Conservation (phyloP, 306 rosid genomes). For the Cucurbita pepo region DNA sequence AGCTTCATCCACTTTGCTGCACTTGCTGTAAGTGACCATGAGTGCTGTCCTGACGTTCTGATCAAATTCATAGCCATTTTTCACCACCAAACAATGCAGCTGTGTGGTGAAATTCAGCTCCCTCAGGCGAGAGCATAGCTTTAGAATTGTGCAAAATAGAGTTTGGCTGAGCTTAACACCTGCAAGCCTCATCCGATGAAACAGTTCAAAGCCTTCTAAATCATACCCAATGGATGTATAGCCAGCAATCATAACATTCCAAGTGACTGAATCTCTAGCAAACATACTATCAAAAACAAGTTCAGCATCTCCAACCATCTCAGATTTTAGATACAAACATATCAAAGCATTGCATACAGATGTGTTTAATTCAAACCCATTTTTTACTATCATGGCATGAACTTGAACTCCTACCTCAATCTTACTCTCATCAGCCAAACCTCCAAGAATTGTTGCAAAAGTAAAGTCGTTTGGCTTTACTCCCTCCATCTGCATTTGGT, state of each 20-base stretch:
- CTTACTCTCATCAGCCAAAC: constrained; percentile 31
- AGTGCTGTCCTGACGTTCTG: constrained; percentile 43
- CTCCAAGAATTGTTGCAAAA: constrained; percentile 39
- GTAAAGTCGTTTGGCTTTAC: constrained; percentile 43
- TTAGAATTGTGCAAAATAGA: constrained; percentile 41
- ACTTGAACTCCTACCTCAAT: constrained; percentile 43
- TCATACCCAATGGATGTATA: constrained; percentile 36
- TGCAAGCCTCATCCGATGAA: constrained; percentile 36
- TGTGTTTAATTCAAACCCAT: constrained; percentile 35
- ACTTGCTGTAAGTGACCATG: constrained; percentile 55
- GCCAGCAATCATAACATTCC: constrained; percentile 72
- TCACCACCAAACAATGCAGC: constrained; percentile 50
- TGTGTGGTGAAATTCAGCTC: constrained; percentile 34
- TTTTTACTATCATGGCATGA: constrained; percentile 48
- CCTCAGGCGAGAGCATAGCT: constrained; percentile 41
- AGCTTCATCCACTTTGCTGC: constrained; percentile 48
- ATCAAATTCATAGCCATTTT: constrained; percentile 36
- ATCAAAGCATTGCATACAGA: constrained; percentile 50
- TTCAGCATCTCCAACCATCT: constrained; percentile 41
- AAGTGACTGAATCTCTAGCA: constrained; percentile 43
- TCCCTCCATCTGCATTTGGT: constrained; percentile 38
- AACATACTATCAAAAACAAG: constrained; percentile 43
- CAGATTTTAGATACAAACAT: constrained; percentile 52
- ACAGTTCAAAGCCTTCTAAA: constrained; percentile 45
- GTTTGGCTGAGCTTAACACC: constrained; percentile 38